Evolutionary conservation across 139 green algal genomes (phyloP).

Genomic region (Chlorella ohadii): DNA sequence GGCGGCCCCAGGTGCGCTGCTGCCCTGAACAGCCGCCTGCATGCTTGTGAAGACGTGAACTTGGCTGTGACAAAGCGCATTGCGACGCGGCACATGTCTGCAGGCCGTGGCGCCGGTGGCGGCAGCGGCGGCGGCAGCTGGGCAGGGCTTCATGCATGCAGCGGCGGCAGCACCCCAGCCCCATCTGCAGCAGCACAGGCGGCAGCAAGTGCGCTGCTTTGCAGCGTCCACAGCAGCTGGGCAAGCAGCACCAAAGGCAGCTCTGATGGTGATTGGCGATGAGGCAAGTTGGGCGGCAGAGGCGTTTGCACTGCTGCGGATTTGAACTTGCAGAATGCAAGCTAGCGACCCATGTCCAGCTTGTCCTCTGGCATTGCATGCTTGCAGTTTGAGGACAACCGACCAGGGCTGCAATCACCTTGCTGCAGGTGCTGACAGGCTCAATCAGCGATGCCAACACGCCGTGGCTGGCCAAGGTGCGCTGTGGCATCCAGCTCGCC

Average conservation of each 20-base stretch:
- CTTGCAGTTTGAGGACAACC: no score
- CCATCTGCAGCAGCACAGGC: neutral
- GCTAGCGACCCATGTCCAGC: no score
- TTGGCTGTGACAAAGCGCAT: no score
- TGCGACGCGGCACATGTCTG: no score
- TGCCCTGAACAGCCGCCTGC: no score
- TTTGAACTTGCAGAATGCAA: no score
- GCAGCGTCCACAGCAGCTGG: neutral
- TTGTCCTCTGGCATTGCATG: no score
- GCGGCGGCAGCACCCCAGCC: neutral
- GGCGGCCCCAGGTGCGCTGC: no score
- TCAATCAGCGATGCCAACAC: slow-evolving; percentile 81
- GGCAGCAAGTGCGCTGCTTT: neutral
- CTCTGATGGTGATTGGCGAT: slow-evolving; percentile 64
- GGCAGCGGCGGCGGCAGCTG: neutral
- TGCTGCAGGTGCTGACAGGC: slow-evolving; percentile 69
- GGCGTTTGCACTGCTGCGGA: no score
- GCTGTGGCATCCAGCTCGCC: no score
- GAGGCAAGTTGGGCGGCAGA: slow-evolving; percentile 47
- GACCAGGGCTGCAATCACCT: no score
- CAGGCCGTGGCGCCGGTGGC: neutral
- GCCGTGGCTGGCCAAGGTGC: slow-evolving; percentile 71
- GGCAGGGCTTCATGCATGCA: neutral
- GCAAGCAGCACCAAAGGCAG: neutral
- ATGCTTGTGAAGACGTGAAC: no score